These are phyloP conservation scores for Nymphaea thermarum DNA, from an alignment of 164 flowering plant genomes.

Conservation along the genomic window DNA sequence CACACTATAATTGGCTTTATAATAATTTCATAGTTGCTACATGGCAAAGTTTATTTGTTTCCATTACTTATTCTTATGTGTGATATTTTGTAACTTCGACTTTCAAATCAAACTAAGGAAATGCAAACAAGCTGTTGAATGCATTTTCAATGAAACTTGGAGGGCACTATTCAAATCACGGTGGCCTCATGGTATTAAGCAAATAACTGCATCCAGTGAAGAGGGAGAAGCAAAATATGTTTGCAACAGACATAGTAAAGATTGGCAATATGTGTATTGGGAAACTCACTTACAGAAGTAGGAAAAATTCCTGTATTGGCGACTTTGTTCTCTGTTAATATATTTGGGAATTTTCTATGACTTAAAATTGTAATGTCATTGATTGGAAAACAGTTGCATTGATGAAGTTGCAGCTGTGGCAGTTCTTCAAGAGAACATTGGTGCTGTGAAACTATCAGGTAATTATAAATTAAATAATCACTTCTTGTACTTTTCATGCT, in stretches of 20 bases:
- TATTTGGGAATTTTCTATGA: not conserved
- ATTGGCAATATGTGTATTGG: conserved; percentile 82
- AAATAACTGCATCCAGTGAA: conserved; percentile 10
- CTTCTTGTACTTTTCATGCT: too few species aligned
- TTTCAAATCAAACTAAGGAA: too few species aligned
- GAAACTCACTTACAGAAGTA: conserved; percentile 79
- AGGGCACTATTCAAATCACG: conserved; percentile 35
- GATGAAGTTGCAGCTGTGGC: conserved; percentile 74
- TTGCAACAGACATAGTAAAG: conserved; percentile 5
- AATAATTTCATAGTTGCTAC: too few species aligned
- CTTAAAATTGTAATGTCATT: conserved; percentile 5
- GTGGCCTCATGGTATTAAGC: conserved; percentile 41
- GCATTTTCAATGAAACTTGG: conserved; percentile 41
- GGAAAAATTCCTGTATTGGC: conserved; percentile 4
- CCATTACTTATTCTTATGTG: too few species aligned
- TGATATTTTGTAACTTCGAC: too few species aligned
- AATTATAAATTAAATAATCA: too few species aligned
- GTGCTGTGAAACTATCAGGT: conserved; percentile 62
- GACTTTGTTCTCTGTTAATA: not conserved
- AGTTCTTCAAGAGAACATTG: conserved; percentile 36
- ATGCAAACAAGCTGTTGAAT: too few species aligned
- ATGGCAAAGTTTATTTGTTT: too few species aligned
- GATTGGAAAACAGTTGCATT: conserved; percentile 55
- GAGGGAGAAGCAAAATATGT: conserved; percentile 7
- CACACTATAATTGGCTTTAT: too few species aligned